Percentiles rank a stretch among this genome's conserved stretches.
Conservation (phyloP, 306 rosid genomes). For the Gleditsia sinensis region DNA sequence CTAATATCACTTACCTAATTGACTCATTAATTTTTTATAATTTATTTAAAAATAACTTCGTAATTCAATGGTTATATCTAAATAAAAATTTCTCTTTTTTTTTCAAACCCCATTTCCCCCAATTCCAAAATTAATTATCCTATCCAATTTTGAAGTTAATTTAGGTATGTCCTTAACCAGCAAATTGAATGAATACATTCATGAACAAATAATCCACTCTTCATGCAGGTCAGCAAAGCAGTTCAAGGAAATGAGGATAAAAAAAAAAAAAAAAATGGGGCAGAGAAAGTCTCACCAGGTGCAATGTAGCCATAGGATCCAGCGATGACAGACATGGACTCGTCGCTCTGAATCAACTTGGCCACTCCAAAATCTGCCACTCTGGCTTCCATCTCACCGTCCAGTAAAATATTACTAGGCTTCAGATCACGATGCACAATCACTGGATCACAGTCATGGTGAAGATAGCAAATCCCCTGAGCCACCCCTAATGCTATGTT, state of each 20-base stretch:
- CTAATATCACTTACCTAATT: too few relatives aligned
- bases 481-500: constrained; percentile 93
- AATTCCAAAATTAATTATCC: not conserved
- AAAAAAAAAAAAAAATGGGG: not conserved
- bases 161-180: not conserved
- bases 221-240: too few relatives aligned
- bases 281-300: constrained; percentile 56
- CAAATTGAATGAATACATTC: not conserved
- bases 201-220: not conserved
- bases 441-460: constrained; percentile 90
- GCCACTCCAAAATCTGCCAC: constrained; percentile 98
- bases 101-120: not conserved
- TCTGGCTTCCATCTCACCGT: constrained; percentile 84
- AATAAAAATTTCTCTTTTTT: too few relatives aligned
- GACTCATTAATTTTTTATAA: too few relatives aligned
- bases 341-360: constrained; percentile 71
- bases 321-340: constrained; percentile 94
- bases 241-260: not conserved
- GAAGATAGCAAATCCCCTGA: constrained; percentile 92
- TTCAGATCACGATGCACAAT: constrained; percentile 89
- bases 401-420: constrained; percentile 82
- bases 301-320: constrained; percentile 99
- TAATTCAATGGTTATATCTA: too few relatives aligned
- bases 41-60: too few relatives aligned
- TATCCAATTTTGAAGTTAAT: too few relatives aligned